A percentile compares a stretch with the other conserved stretches of the same genome.
Evolutionary conservation across 2,329 filamentous ascomycete genomes (phyloP).

Genomic region (Huntiella omanensis): DNA sequence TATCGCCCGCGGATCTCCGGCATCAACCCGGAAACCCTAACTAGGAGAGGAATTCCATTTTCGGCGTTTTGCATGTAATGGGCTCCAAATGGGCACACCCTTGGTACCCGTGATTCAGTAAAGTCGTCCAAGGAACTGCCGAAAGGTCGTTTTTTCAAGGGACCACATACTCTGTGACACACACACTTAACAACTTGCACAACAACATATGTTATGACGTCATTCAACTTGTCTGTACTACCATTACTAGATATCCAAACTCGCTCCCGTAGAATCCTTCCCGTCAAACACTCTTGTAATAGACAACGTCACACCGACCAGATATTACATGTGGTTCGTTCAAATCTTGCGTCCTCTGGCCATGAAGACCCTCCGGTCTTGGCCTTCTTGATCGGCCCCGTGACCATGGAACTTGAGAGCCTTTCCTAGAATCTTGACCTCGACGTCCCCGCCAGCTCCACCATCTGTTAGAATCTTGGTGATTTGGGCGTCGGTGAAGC

Average conservation of each 20-base stretch:
- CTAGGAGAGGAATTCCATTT: no score
- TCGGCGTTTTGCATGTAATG: no score
- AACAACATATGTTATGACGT: neutral
- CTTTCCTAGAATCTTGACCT: slow-evolving; percentile 32
- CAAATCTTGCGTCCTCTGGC: slow-evolving; percentile 14
- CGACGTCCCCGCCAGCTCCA: slow-evolving; percentile 37
- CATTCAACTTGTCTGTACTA: neutral
- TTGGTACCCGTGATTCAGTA: no score
- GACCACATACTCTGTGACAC: neutral
- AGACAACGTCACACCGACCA: no score
- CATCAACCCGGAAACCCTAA: no score
- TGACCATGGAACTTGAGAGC: slow-evolving; percentile 25
- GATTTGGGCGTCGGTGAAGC: slow-evolving; percentile 43
- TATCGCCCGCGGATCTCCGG: no score
- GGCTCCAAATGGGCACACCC: no score
- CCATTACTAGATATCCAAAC: no score
- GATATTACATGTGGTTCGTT: neutral
- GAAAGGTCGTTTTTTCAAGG: no score
- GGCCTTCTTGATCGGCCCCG: slow-evolving; percentile 20
- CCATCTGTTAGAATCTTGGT: slow-evolving; percentile 43
- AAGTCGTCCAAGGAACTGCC: no score
- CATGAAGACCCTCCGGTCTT: slow-evolving; percentile 23
- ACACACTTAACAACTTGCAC: neutral
- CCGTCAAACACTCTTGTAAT: no score
- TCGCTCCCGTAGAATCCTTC: no score